Conservation (phyloP, 345 rosid genomes). For the Cardamine occulta region DNA sequence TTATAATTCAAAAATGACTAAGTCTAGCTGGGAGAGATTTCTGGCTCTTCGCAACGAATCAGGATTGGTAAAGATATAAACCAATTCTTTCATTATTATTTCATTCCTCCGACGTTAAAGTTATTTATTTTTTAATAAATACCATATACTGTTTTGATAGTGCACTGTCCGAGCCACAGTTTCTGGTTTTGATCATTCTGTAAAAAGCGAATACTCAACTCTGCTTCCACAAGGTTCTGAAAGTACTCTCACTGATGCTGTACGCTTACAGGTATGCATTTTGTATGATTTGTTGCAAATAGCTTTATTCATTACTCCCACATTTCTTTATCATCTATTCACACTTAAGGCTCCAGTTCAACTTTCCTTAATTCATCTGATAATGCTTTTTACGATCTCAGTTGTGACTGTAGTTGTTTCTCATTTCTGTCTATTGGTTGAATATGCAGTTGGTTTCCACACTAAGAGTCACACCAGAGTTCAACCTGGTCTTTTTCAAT, state of each 20-base stretch:
- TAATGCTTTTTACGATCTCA: constrained; percentile 12
- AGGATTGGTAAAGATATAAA: constrained; percentile 62
- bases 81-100: neutral
- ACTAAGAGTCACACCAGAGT: constrained; percentile 74
- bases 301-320: constrained; percentile 9
- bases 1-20: constrained; percentile 51
- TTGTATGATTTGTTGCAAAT: constrained; percentile 1
- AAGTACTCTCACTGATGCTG: constrained; percentile 69
- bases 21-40: constrained; percentile 83
- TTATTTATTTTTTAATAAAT: constrained; percentile 5
- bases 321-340: constrained; percentile 7
- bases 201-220: constrained; percentile 46
- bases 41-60: constrained; percentile 76
- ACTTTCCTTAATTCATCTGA: neutral
- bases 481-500: constrained; percentile 72
- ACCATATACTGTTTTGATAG: constrained; percentile 50
- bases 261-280: constrained; percentile 70
- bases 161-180: constrained; percentile 81
- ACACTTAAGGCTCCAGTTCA: neutral
- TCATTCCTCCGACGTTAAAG: neutral
- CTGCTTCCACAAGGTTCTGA: constrained; percentile 52
- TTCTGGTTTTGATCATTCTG: constrained; percentile 54
- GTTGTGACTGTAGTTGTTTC: constrained; percentile 18
- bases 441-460: constrained; percentile 87
- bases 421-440: constrained; percentile 40